A percentile compares a stretch with the other conserved stretches of the same genome.
These are phyloP conservation scores for Spergularia azorica DNA, from an alignment of 179 eudicot genomes.

Conservation along the genomic window DNA sequence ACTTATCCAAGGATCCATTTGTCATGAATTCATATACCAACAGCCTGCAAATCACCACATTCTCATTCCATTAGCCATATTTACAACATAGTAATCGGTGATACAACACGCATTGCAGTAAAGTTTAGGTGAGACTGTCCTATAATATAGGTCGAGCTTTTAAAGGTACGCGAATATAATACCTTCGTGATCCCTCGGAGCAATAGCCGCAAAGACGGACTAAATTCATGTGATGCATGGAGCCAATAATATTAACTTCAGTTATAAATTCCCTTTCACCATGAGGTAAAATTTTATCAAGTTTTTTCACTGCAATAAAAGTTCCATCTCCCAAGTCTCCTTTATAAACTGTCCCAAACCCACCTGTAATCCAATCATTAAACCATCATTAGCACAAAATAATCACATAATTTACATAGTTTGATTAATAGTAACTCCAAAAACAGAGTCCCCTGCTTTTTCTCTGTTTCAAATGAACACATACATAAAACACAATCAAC, in stretches of 20 bases:
- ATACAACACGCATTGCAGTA: no score
- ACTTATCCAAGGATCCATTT: conserved; percentile 89
- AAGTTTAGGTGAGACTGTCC: no score
- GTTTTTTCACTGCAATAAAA: conserved; percentile 84
- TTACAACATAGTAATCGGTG: no score
- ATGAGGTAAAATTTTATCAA: conserved; percentile 83
- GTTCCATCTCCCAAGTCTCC: conserved; percentile 81
- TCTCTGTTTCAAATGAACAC: conserved; percentile 9
- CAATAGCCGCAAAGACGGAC: conserved; percentile 92
- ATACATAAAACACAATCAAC: background rate
- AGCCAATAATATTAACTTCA: conserved; percentile 88
- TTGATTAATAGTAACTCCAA: background rate
- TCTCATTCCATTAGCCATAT: conserved; percentile 19
- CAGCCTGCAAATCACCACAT: conserved; percentile 45
- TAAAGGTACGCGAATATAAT: background rate
- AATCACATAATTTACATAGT: background rate
- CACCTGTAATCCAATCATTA: conserved; percentile 48
- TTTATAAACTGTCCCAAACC: conserved; percentile 91
- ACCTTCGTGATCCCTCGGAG: conserved; percentile 85
- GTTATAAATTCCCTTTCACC: conserved; percentile 89
- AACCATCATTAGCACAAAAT: background rate
- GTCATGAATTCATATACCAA: conserved; percentile 90
- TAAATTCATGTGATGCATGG: conserved; percentile 98
- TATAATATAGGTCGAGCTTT: background rate
- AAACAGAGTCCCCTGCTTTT: conserved; percentile 23